A percentile compares a stretch with the other conserved stretches of the same genome.
Conservation (phyloP, 1,284 basidiomycete genomes). For the Apiotrichum sp. region DNA sequence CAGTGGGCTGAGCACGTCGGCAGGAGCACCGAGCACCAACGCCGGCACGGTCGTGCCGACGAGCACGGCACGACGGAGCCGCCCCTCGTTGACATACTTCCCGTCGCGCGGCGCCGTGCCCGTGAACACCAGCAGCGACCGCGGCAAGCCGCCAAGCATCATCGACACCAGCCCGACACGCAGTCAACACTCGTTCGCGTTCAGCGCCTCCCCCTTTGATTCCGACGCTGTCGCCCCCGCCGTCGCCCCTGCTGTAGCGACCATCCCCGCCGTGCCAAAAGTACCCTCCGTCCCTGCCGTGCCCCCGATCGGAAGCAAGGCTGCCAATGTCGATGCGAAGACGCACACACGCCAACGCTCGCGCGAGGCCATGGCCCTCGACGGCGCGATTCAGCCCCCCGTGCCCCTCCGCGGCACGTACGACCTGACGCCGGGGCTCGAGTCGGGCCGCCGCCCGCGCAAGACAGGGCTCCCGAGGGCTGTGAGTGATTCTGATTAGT, state of each 20-base stretch:
- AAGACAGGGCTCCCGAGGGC: conserved; percentile 15
- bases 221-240: background rate
- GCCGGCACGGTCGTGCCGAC: background rate
- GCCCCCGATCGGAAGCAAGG: background rate
- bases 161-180: background rate
- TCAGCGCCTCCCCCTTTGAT: background rate
- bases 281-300: background rate
- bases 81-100: background rate
- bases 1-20: background rate
- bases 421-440: conserved; percentile 18
- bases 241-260: background rate
- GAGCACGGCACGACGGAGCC: background rate
- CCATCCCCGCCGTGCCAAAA: background rate
- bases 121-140: background rate
- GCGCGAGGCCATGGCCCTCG: background rate
- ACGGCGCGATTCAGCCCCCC: background rate
- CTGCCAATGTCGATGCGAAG: background rate
- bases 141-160: background rate
- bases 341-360: background rate
- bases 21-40: too few relatives aligned
- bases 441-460: conserved; percentile 11
- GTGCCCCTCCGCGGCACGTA: conserved; percentile 1
- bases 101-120: background rate
- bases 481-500: background rate
- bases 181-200: background rate